phyloP scores from a whole-genome alignment of 805 yeast genomes.

The Alloascoidea africana region DNA sequence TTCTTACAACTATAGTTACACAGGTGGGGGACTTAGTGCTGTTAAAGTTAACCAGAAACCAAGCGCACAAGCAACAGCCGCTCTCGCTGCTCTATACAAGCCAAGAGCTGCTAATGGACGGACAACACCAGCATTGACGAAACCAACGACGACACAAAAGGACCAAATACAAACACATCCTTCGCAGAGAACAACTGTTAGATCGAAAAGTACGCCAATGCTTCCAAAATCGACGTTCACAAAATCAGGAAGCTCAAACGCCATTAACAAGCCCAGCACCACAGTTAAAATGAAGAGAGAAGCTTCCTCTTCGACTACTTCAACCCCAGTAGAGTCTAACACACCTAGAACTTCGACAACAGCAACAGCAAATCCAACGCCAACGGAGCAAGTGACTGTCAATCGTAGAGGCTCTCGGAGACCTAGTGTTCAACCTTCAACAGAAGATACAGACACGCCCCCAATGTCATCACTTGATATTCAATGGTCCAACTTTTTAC shows the following conservation, averaged over 20 bases:
- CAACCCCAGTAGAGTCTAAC: not conserved
- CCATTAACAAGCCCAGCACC: too few relatives aligned
- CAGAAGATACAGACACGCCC: constrained; percentile 21
- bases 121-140: constrained; percentile 1
- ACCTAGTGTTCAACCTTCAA: constrained; percentile 5
- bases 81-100: constrained; percentile 1
- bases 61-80: constrained; percentile 16
- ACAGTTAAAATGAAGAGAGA: too few relatives aligned
- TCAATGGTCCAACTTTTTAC: constrained; percentile 30
- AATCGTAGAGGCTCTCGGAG: not conserved
- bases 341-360: not conserved
- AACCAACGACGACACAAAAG: constrained; percentile 3
- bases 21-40: constrained; percentile 28
- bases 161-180: not conserved
- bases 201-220: not conserved
- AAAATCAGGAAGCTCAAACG: not conserved
- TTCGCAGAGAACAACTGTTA: not conserved
- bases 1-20: constrained; percentile 9
- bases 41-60: constrained; percentile 30
- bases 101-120: not conserved
- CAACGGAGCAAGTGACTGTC: not conserved
- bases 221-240: not conserved
- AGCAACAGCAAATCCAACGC: not conserved
- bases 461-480: constrained; percentile 30
- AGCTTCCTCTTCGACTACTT: not conserved